Base-by-base conservation (phyloP, 2,329 filamentous ascomycete species). In the Penicillium freii region DNA sequence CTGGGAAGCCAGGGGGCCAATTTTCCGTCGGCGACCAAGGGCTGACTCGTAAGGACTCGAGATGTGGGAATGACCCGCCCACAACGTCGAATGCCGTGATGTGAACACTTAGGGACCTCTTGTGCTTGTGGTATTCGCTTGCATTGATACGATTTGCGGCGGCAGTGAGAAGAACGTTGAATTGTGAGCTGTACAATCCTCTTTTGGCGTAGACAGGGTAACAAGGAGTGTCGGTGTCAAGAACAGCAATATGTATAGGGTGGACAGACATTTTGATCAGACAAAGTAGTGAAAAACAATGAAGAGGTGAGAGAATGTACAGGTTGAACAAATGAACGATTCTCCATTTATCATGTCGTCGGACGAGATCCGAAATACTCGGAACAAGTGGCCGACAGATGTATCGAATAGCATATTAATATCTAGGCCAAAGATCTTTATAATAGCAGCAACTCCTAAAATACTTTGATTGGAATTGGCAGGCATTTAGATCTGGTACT, bases 171-270 rank as follows among this genome's bases (percentile, higher is more conserved):
- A 73, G 61, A 21, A n/a, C 21, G 5, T 65, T 63, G 60, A 73
- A 72, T 39, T 68, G 69, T 10, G 71, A 65, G 50, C 69, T 72
- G 59, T 71, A 72, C 27, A 72, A 54, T 31, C 71, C 71, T 34
- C 66, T 68, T 11, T 60, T 48, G 9, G 58, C 57, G 54, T 70
- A 71, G 50, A 73, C 63, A 44, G 55, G 46, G 17, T 66, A 68
- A 15, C 68, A 66, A 21, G 71, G 71, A 40, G 69, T 51, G 57
- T 77, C 62, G 53, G 68, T 56, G 69, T 77, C 66, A 25, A 74
- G 60, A 10, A 71, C 50, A 53, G 72, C 61, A 58, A 73, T 59
- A 64, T 74, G 62, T 59, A 76, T 54, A 17, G 48, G 56, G 43
- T 39, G 51, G 13, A 33, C 19, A n/a, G 47, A 13, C 42, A 48